Conservation (phyloP, 352 stramenopile genomes). For the Phytophthora syringae region DNA sequence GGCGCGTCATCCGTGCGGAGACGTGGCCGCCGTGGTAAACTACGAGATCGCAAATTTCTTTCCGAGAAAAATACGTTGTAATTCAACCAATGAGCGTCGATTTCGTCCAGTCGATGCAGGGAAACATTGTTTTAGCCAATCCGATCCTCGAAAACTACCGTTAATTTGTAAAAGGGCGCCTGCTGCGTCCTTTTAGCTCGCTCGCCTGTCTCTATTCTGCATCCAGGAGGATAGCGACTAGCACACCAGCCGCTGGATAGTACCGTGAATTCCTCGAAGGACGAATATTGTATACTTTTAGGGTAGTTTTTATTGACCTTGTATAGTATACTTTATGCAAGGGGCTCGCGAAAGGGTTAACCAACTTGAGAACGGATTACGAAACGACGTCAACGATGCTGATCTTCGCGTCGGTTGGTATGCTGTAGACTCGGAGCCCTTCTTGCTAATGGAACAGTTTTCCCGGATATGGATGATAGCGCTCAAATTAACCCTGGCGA, state of each 20-base stretch:
- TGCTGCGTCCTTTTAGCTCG: neutral
- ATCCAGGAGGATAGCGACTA: neutral
- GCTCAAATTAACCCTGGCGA: too few relatives aligned
- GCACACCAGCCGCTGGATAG: neutral
- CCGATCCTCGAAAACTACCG: neutral
- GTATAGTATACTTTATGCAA: conserved; percentile 6
- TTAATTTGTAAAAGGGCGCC: neutral
- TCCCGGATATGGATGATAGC: too few relatives aligned
- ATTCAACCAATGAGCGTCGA: conserved; percentile 2
- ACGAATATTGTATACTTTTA: neutral
- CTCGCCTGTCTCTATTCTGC: neutral
- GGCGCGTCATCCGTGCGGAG: conserved; percentile 1
- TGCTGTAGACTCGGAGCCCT: too few relatives aligned
- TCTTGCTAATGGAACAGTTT: too few relatives aligned
- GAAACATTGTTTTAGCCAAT: neutral
- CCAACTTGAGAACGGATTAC: too few relatives aligned
- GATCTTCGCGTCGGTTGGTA: too few relatives aligned
- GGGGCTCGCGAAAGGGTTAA: conserved; percentile 6
- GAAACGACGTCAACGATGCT: too few relatives aligned
- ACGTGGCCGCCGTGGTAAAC: neutral
- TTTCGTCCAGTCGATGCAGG: neutral
- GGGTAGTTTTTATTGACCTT: neutral
- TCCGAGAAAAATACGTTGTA: neutral
- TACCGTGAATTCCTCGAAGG: neutral
- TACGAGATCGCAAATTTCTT: conserved; percentile 1